A percentile compares a stretch with the other conserved stretches of the same genome.
phyloP scores from a whole-genome alignment of 768 basidiomycete genomes.

The Mycena leptocephala region DNA sequence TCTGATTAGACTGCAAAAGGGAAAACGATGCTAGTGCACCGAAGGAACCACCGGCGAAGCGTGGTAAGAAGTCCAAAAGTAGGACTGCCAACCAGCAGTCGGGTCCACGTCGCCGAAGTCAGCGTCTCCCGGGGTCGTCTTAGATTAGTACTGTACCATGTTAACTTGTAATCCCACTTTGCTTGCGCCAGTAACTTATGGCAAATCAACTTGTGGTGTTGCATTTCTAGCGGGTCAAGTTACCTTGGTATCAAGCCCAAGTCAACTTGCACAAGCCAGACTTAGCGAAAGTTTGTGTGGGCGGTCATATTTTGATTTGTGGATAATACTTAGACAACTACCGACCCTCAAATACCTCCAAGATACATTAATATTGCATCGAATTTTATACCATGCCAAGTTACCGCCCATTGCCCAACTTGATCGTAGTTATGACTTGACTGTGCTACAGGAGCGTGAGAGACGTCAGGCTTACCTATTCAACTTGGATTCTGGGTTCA shows the following conservation, averaged over 20 bases:
- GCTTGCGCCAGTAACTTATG: background rate
- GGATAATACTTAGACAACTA: background rate
- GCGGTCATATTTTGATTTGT: background rate
- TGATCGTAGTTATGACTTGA: background rate
- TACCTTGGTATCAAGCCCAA: background rate
- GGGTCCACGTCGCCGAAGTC: background rate
- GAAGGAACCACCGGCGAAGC: background rate
- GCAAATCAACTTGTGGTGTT: background rate
- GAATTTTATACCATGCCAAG: background rate
- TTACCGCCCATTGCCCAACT: background rate
- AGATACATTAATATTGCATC: background rate
- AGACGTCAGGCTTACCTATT: background rate
- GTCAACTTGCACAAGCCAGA: background rate
- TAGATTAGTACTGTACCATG: background rate
- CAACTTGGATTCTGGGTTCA: background rate
- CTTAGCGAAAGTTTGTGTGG: background rate
- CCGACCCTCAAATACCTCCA: background rate
- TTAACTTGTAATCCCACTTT: background rate
- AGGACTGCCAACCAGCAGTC: background rate
- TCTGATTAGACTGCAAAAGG: background rate
- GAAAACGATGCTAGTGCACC: background rate
- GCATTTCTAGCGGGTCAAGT: background rate
- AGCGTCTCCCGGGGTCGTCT: background rate
- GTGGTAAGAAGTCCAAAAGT: background rate
- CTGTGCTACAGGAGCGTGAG: background rate